Conservation (phyloP, 78 protist species). For the Blattamonas nauphoetae region DNA sequence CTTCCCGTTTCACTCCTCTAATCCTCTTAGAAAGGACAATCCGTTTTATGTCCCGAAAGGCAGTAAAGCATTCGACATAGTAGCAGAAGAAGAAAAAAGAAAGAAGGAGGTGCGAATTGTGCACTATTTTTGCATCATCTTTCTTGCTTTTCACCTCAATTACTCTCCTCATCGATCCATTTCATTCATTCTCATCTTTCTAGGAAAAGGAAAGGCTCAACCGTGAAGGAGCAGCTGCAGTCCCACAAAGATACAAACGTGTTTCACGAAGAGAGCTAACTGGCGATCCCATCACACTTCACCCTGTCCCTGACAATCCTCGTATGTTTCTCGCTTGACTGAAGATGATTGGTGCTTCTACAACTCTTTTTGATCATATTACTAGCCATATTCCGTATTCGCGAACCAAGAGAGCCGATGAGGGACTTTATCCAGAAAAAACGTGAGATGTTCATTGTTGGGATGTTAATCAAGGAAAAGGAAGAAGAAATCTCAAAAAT, state of each 20-base stretch:
- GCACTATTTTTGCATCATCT: background rate
- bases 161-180: background rate
- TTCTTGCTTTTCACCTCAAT: background rate
- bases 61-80: background rate
- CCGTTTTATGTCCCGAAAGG: background rate
- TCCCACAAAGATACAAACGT: background rate
- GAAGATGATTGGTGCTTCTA: too few species aligned
- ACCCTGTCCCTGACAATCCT: background rate
- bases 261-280: background rate
- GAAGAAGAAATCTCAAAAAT: background rate
- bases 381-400: background rate
- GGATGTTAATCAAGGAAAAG: background rate
- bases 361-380: background rate
- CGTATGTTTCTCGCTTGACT: background rate
- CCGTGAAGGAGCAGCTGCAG: background rate
- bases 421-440: background rate
- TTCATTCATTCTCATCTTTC: background rate
- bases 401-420: background rate
- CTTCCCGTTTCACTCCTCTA: too few species aligned
- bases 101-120: background rate
- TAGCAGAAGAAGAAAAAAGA: background rate
- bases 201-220: background rate
- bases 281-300: background rate
- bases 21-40: background rate
- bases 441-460: conserved; percentile 3